Evolutionary conservation across 2,329 filamentous ascomycete genomes (phyloP), one percentile per base, ranked within the genome.

Genomic region (Ascochyta koolunga): DNA sequence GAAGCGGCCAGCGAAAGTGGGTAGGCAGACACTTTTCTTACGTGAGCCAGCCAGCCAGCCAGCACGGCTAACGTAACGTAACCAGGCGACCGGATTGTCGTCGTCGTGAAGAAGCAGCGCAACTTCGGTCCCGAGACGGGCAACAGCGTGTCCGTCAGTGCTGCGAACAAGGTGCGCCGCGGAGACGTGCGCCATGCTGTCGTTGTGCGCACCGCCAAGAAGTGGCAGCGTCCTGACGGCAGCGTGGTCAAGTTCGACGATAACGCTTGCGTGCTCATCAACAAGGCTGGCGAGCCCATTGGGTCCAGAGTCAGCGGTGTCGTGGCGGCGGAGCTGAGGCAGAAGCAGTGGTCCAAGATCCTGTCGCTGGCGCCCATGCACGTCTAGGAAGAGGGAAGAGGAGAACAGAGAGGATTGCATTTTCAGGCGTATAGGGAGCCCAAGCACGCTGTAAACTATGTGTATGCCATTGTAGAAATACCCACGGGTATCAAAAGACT

Each of bases 271-370:
- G 95, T 99, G 39, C 81, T 99, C 65, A 89, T 99, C 76, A 98
- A 96, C 80, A 99, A 98, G 84, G 84, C 91, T 9, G 96, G 95
- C 37, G 95, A 99, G 75, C 95, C 95, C 21, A 91, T 99, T 65
- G 95, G 95, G 46, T 92, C 90, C 15, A 88, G 95, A 74, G 62
- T 63, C 59, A 67, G 71, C 86, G 86, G 93, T 62, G 86, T 98
- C 38, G 95, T 99, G 38, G 95, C 92, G 54, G 84, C 87, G 25
- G 95, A 99, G 80, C 78, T 99, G 76, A 87, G 90, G 74, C 86
- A 90, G 73, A 95, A 90, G 83, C 89, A 96, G 79, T 99, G 95
- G 95, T 96, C 92, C 69, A 99, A 98, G 85, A 98, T 99, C 69
- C 78, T 99, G 73, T 96, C 91, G 66, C 85, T 99, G 83, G 95